Evolutionary conservation across 1,139 yeast species (phyloP).

Genomic region (Tardiomyces digboiensis): DNA sequence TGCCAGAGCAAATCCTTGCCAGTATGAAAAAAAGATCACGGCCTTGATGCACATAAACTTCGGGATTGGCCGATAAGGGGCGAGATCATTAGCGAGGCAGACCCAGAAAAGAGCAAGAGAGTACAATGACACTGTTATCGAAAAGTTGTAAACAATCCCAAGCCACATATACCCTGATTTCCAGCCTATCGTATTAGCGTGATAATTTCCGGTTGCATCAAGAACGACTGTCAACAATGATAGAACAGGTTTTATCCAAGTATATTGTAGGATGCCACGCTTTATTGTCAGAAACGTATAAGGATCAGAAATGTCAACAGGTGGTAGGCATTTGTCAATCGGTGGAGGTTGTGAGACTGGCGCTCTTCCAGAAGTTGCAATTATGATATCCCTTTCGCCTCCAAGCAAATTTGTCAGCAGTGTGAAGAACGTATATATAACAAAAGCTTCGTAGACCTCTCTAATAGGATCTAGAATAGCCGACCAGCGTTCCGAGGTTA

Average conservation of each 20-base stretch:
- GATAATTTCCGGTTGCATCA: slow-evolving; percentile 39
- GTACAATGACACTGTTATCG: slow-evolving; percentile 76
- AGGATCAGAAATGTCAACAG: slow-evolving; percentile 83
- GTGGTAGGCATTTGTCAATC: slow-evolving; percentile 43
- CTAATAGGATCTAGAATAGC: slow-evolving; percentile 62
- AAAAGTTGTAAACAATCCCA: slow-evolving; percentile 61
- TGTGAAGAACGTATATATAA: slow-evolving; percentile 85
- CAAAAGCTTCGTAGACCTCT: slow-evolving; percentile 94
- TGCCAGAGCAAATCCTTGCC: slow-evolving; percentile 82
- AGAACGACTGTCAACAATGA: slow-evolving; percentile 36
- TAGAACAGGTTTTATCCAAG: slow-evolving; percentile 78
- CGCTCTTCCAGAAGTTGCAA: slow-evolving; percentile 59
- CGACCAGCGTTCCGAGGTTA: slow-evolving; percentile 27
- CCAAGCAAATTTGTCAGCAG: slow-evolving; percentile 77
- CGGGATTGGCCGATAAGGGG: slow-evolving; percentile 80
- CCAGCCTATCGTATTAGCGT: slow-evolving; percentile 38
- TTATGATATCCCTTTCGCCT: slow-evolving; percentile 81
- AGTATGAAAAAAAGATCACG: slow-evolving; percentile 90
- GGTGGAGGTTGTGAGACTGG: slow-evolving; percentile 59
- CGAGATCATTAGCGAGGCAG: slow-evolving; percentile 66
- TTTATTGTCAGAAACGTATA: slow-evolving; percentile 65
- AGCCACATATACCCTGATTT: slow-evolving; percentile 54
- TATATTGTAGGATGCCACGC: slow-evolving; percentile 85
- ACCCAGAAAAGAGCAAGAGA: slow-evolving; percentile 90
- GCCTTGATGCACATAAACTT: slow-evolving; percentile 89